These are phyloP conservation scores for Mucor lusitanicus DNA, from an alignment of 371 early-diverging fungal species.

Conservation along the genomic window DNA sequence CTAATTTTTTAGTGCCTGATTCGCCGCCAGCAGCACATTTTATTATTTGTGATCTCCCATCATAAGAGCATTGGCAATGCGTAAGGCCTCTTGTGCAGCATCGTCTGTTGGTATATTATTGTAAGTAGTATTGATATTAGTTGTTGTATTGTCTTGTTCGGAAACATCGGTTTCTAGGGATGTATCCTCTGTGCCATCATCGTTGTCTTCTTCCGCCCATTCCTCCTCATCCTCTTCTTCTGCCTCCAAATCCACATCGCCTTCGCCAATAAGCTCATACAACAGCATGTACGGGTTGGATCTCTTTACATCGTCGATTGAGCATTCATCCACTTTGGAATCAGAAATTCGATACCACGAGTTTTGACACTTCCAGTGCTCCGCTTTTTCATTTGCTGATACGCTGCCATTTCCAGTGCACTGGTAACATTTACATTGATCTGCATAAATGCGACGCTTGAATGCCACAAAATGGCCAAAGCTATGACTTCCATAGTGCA, in stretches of 20 bases:
- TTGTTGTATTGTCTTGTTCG: neutral
- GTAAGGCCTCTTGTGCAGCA: conserved; percentile 30
- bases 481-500: conserved; percentile 90
- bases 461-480: conserved; percentile 93
- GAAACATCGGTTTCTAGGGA: neutral
- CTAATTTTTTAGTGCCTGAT: neutral
- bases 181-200: neutral
- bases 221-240: neutral
- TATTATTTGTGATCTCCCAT: neutral
- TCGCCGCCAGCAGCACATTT: neutral
- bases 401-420: conserved; percentile 4
- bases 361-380: conserved; percentile 23
- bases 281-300: conserved; percentile 89
- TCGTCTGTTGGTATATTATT: conserved; percentile 11
- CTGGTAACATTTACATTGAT: conserved; percentile 32
- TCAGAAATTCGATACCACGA: conserved; percentile 83
- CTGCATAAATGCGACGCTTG: conserved; percentile 58
- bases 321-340: conserved; percentile 74
- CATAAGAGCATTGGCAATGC: conserved; percentile 25
- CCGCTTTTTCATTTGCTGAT: neutral
- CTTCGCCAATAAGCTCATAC: conserved; percentile 62
- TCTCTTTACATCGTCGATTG: conserved; percentile 63
- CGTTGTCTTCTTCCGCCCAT: neutral
- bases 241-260: neutral
- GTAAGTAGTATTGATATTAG: neutral